phyloP scores from a whole-genome alignment of 140 eudicot species.

The Erigeron philadelphicus region DNA sequence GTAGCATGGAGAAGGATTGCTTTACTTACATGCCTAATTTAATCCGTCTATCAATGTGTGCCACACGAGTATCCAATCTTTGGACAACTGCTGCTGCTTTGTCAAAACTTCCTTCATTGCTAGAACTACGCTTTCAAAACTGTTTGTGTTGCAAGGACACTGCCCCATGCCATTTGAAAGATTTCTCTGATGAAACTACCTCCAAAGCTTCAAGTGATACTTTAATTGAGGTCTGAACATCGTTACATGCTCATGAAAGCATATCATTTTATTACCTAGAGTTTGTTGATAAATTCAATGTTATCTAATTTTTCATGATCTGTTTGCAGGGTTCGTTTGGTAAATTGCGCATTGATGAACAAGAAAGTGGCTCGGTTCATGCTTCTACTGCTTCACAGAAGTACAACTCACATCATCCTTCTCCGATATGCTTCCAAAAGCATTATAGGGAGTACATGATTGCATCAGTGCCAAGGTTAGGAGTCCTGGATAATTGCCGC shows the following conservation, averaged over 20 bases:
- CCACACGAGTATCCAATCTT: conserved; percentile 50
- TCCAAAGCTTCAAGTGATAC: conserved; percentile 21
- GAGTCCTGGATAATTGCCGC: conserved; percentile 45
- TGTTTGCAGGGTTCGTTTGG: conserved; percentile 38
- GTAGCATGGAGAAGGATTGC: conserved; percentile 46
- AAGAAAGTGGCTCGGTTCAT: conserved; percentile 19
- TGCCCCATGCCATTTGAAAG: conserved; percentile 41
- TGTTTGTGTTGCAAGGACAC: conserved; percentile 62
- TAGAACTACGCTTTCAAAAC: conserved; percentile 60
- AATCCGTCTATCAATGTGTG: conserved; percentile 54
- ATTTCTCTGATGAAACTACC: conserved; percentile 16
- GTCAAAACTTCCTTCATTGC: conserved; percentile 50
- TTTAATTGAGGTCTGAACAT: conserved; percentile 39
- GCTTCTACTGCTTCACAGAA: conserved; percentile 29
- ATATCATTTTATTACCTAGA: conserved; percentile 1
- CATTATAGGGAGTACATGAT: conserved; percentile 55
- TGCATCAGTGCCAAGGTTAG: conserved; percentile 41
- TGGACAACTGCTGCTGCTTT: conserved; percentile 63
- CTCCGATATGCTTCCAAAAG: conserved; percentile 58
- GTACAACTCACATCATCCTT: conserved; percentile 48
- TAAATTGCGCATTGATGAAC: conserved; percentile 35
- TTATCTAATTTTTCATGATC: neutral
- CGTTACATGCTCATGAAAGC: neutral
- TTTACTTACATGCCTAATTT: conserved; percentile 63
- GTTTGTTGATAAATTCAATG: neutral